phyloP scores from a whole-genome alignment of 441 rosid genomes.

The Kokia cookei region DNA sequence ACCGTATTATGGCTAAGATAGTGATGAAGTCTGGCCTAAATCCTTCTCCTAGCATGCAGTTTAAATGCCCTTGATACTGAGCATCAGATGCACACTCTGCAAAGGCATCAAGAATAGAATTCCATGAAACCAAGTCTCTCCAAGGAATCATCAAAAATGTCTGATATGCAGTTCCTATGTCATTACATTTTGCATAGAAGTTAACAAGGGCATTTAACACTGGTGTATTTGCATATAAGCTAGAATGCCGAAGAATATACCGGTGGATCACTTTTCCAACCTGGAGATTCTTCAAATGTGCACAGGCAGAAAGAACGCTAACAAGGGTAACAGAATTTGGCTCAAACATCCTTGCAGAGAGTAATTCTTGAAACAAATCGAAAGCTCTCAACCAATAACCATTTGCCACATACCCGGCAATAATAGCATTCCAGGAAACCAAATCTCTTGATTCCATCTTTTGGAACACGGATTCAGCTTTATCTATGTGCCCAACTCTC shows the following conservation, averaged over 20 bases:
- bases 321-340: constrained; percentile 60
- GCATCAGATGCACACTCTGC: constrained; percentile 24
- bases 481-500: constrained; percentile 44
- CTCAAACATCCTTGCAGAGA: constrained; percentile 23
- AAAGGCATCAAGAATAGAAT: constrained; percentile 65
- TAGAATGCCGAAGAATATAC: constrained; percentile 47
- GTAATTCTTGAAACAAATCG: constrained; percentile 44
- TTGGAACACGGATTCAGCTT: constrained; percentile 54
- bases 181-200: constrained; percentile 59
- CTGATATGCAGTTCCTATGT: constrained; percentile 39
- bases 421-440: constrained; percentile 81
- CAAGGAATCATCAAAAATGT: constrained; percentile 45
- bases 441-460: constrained; percentile 63
- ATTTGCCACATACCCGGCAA: constrained; percentile 66
- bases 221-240: constrained; percentile 42
- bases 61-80: constrained; percentile 40
- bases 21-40: constrained; percentile 55
- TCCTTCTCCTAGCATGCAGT: constrained; percentile 42
- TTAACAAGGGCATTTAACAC: constrained; percentile 63
- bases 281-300: constrained; percentile 31
- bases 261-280: constrained; percentile 60
- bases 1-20: constrained; percentile 49
- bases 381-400: constrained; percentile 55
- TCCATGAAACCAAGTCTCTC: constrained; percentile 85
- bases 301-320: constrained; percentile 68